phyloP scores from a whole-genome alignment of 768 basidiomycete genomes.

The Russula ochroleuca region DNA sequence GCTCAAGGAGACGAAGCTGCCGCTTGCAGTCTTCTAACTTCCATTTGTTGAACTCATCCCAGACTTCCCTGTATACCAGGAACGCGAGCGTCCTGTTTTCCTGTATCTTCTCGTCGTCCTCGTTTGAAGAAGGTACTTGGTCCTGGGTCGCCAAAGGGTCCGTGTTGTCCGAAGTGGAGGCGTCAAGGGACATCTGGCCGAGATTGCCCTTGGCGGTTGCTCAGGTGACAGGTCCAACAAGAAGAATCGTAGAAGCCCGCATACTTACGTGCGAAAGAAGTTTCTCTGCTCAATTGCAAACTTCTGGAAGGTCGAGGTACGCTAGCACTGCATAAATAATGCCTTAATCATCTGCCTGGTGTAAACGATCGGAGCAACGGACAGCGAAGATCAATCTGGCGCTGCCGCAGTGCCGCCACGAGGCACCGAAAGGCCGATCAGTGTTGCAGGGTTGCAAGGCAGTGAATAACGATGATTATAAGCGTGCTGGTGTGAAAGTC shows the following conservation, averaged over 20 bases:
- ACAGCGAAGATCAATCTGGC: neutral
- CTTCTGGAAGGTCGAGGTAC: neutral
- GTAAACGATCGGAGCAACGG: neutral
- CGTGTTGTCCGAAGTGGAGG: neutral
- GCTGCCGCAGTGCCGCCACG: no score
- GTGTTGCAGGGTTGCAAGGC: no score
- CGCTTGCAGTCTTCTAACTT: slow-evolving; percentile 28
- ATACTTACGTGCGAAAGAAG: neutral
- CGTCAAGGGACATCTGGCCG: neutral
- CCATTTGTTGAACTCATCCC: slow-evolving; percentile 32
- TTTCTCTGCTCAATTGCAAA: neutral
- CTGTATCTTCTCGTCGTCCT: neutral
- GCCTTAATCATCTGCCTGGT: neutral
- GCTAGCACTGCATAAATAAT: neutral
- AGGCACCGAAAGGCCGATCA: neutral
- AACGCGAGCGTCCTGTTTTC: slow-evolving; percentile 4
- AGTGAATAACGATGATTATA: neutral
- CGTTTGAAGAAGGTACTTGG: neutral
- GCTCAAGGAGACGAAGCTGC: slow-evolving; percentile 22
- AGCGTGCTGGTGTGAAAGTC: neutral
- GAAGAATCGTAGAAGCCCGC: neutral
- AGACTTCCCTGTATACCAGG: slow-evolving; percentile 28
- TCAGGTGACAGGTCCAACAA: no score
- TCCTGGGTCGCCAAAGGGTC: neutral
- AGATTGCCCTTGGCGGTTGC: neutral